Evolutionary conservation across 176 grass and related monocot species (phyloP), one percentile per base, ranked within the genome.

Genomic region (Poa annua): DNA sequence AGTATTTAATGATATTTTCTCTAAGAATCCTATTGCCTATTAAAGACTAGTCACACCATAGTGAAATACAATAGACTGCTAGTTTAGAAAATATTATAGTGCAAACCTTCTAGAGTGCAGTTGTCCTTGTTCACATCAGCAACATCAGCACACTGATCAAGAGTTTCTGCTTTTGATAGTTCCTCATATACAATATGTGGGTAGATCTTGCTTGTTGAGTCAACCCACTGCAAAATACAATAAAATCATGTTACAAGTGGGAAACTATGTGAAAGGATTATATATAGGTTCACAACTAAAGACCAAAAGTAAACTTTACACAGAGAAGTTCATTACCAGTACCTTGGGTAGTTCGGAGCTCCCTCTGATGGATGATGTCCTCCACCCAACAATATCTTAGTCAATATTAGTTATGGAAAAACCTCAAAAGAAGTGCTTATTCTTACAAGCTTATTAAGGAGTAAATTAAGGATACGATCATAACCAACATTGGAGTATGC

Each of bases 361-460:
- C 48, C 89, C 85, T 71, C 96, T 96, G 45, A 99, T 96, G 70
- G 96, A 99, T 88, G 96, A 96, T 72, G 96, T 99, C 81, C 93
- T 93, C 96, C 96, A 99, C 26, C 96, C 96, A 79, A 99, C 93
- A 87, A 99, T 89, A 81, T 99, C 96, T 98, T 93, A 80, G 68
- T 74, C 74, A 76, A 85, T 34, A 88, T 78, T 13, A 81, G 85
- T 93, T 85, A 81, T 15, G 81, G 87, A 86, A 91, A 51, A 75
- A 79, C 1, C 25, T 64, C 20, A 24, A 59, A 74, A 87, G 19
- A 79, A 75, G 24, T 15, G 20, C 7, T 83, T 39, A 56, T 29
- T 17, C 38, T 7, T 64, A 59, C 20, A 66, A 25, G n/a, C 32
- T 7, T 77, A 64, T 88, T 85, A 65, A 88, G 52, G 10, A 80